phyloP scores from a whole-genome alignment of 768 basidiomycete genomes.

The Naganishia kalamii region DNA sequence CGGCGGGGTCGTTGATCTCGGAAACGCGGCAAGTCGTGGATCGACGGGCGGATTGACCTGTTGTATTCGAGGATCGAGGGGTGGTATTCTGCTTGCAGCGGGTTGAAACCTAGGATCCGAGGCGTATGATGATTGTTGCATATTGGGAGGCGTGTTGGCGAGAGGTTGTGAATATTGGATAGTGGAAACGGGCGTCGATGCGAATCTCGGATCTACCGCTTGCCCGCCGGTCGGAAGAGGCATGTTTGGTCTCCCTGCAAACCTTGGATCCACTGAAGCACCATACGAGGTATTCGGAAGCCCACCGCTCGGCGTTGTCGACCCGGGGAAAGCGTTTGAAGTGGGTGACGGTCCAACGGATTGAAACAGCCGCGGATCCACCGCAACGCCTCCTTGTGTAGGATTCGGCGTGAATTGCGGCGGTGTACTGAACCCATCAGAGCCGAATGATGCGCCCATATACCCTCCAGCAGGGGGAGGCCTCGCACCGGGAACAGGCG shows the following conservation, averaged over 20 bases:
- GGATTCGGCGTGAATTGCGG: not conserved
- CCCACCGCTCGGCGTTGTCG: not conserved
- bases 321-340: not conserved
- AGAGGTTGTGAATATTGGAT: not conserved
- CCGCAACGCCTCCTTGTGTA: not conserved
- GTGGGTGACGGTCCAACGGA: not conserved
- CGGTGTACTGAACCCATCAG: not conserved
- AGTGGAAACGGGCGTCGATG: not conserved
- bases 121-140: not conserved
- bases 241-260: not conserved
- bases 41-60: not conserved
- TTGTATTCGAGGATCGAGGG: not conserved
- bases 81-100: not conserved
- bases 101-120: not conserved
- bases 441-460: not conserved
- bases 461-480: not conserved
- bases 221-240: not conserved
- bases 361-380: not conserved
- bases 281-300: not conserved
- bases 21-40: not conserved
- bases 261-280: not conserved
- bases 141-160: not conserved
- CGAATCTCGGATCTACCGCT: slow-evolving; percentile 1
- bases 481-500: not conserved
- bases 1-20: slow-evolving; percentile 6